These are phyloP conservation scores for Solanum aculeatissimum DNA, from an alignment of 305 asterid species.

Conservation along the genomic window DNA sequence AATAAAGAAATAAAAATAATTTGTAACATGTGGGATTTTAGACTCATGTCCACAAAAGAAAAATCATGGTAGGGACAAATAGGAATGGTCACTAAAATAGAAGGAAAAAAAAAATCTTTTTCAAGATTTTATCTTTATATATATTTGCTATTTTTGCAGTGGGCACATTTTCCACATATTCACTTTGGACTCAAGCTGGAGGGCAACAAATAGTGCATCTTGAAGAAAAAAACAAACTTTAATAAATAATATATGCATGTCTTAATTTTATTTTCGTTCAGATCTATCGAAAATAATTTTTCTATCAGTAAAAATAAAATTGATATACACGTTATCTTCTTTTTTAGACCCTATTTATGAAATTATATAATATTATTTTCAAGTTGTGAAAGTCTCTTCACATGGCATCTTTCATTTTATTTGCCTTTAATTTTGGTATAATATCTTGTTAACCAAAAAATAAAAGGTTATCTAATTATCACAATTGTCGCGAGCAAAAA, in stretches of 20 bases:
- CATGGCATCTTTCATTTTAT: background rate
- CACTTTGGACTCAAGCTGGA: slow-evolving; percentile 78
- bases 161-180: slow-evolving; percentile 95
- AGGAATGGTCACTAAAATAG: background rate
- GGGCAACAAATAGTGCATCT: slow-evolving; percentile 24
- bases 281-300: background rate
- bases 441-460: too few relatives aligned
- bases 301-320: background rate
- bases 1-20: background rate
- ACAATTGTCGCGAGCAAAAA: too few relatives aligned
- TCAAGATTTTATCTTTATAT: background rate
- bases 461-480: background rate
- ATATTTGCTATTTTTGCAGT: slow-evolving; percentile 29
- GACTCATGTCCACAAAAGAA: background rate
- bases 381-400: background rate
- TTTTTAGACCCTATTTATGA: background rate
- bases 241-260: background rate
- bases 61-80: background rate
- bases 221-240: background rate
- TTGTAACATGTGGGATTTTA: background rate
- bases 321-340: background rate
- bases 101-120: background rate
- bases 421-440: background rate
- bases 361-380: background rate
- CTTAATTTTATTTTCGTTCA: background rate